These are phyloP conservation scores for Trichoderma sp. DNA, from an alignment of 2,329 filamentous ascomycete species.

Conservation along the genomic window DNA sequence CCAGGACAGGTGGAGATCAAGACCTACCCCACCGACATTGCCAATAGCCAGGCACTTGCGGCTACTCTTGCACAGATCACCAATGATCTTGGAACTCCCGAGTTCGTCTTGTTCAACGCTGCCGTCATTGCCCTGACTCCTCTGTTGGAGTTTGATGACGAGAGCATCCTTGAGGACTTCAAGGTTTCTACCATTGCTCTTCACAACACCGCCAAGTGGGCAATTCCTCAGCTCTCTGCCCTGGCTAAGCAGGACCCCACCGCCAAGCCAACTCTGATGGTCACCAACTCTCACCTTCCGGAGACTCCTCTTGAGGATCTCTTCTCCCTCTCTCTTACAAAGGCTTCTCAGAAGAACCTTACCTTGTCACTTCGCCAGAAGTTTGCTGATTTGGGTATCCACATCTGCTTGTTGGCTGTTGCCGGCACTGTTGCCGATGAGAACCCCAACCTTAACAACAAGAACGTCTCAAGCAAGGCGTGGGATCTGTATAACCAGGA, in stretches of 20 bases:
- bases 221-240: constrained; percentile 41
- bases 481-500: constrained; percentile 23
- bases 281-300: constrained; percentile 48
- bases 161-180: constrained; percentile 49
- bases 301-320: constrained; percentile 45
- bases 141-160: constrained; percentile 40
- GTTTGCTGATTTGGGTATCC: constrained; percentile 40
- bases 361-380: constrained; percentile 42
- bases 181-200: constrained; percentile 48
- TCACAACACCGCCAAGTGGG: constrained; percentile 46
- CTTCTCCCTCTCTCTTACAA: constrained; percentile 49
- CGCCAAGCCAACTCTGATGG: constrained; percentile 45
- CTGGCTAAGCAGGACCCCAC: constrained; percentile 30
- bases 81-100: constrained; percentile 40
- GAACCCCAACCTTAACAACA: constrained; percentile 20
- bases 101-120: constrained; percentile 52
- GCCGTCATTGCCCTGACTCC: constrained; percentile 44
- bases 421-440: constrained; percentile 34
- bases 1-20: constrained; percentile 35
- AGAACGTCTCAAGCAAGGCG: constrained; percentile 22
- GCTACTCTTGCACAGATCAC: constrained; percentile 41
- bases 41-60: constrained; percentile 37
- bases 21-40: constrained; percentile 44
- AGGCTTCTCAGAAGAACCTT: constrained; percentile 51
- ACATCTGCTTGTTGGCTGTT: constrained; percentile 46